Percentiles rank a stretch among this genome's conserved stretches.
phyloP scores from a whole-genome alignment of 2,329 filamentous ascomycete genomes.

The Mollisiaceae sp. region DNA sequence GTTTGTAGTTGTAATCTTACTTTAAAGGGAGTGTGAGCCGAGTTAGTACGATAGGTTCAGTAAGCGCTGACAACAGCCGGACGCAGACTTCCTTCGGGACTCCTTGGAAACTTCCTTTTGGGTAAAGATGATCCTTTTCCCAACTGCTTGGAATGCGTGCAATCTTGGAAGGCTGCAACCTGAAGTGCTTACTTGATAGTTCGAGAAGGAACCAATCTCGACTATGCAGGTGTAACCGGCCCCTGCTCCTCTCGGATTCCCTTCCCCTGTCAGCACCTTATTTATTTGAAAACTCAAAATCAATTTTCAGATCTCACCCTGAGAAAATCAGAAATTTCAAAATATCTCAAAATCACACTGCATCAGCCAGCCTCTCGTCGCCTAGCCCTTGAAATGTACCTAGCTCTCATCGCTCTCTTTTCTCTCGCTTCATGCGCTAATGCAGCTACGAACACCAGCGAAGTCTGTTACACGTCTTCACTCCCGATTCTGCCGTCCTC shows the following conservation, averaged over 20 bases:
- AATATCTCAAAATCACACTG: neutral
- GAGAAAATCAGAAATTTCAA: neutral
- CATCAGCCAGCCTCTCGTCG: neutral
- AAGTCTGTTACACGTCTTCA: constrained; percentile 22
- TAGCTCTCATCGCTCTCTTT: constrained; percentile 2
- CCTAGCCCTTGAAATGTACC: constrained; percentile 1
- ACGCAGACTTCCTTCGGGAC: too few relatives aligned
- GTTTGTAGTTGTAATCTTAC: too few relatives aligned
- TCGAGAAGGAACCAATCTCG: neutral
- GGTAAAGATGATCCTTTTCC: neutral
- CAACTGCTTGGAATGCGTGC: neutral
- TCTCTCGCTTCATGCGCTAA: neutral
- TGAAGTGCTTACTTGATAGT: neutral
- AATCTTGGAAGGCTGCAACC: neutral
- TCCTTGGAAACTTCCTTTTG: too few relatives aligned
- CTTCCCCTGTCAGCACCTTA: too few relatives aligned
- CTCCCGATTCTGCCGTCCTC: constrained; percentile 10
- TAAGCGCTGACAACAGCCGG: neutral
- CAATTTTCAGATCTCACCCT: neutral
- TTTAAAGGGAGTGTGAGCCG: neutral
- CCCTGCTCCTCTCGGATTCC: neutral
- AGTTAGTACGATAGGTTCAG: neutral
- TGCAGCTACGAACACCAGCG: constrained; percentile 7
- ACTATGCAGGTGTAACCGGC: neutral
- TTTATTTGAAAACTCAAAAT: neutral